Percentiles rank a stretch among this genome's conserved stretches.
Conservation (phyloP, 169 alveolate genomes). For the Plasmodium vinckei region DNA sequence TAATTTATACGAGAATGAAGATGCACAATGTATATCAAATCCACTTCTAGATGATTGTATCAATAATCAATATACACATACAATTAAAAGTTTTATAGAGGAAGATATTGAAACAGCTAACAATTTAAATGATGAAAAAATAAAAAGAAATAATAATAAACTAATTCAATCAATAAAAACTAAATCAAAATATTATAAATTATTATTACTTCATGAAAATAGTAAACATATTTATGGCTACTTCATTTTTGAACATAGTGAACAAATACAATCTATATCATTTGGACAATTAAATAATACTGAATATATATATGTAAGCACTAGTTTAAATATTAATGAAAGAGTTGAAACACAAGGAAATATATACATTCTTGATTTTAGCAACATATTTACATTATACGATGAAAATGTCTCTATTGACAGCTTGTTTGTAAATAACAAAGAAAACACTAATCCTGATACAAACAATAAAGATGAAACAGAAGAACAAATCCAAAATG, state of each 20-base stretch:
- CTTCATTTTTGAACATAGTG: slow-evolving; percentile 56
- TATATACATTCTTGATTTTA: slow-evolving; percentile 39
- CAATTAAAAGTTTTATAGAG: slow-evolving; percentile 24
- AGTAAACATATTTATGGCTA: slow-evolving; percentile 29
- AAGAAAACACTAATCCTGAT: not conserved
- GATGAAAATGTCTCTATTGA: not conserved
- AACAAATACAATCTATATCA: slow-evolving; percentile 29
- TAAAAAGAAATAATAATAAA: slow-evolving; percentile 10
- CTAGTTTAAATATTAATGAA: slow-evolving; percentile 42
- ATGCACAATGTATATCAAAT: slow-evolving; percentile 44
- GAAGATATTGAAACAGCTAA: not conserved
- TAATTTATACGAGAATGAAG: slow-evolving; percentile 30
- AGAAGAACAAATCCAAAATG: not conserved
- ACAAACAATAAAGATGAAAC: not conserved
- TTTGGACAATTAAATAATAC: slow-evolving; percentile 38
- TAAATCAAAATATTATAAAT: slow-evolving; percentile 34
- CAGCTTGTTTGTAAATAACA: not conserved
- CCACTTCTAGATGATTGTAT: slow-evolving; percentile 24
- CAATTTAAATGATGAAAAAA: slow-evolving; percentile 5
- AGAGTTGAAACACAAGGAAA: slow-evolving; percentile 63
- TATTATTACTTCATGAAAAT: slow-evolving; percentile 40
- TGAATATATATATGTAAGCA: slow-evolving; percentile 39
- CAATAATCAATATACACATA: slow-evolving; percentile 64
- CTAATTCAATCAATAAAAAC: slow-evolving; percentile 24
- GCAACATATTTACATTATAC: slow-evolving; percentile 10